Evolutionary conservation across 805 yeast species (phyloP).

Genomic region (Hanseniaspora lindneri): DNA sequence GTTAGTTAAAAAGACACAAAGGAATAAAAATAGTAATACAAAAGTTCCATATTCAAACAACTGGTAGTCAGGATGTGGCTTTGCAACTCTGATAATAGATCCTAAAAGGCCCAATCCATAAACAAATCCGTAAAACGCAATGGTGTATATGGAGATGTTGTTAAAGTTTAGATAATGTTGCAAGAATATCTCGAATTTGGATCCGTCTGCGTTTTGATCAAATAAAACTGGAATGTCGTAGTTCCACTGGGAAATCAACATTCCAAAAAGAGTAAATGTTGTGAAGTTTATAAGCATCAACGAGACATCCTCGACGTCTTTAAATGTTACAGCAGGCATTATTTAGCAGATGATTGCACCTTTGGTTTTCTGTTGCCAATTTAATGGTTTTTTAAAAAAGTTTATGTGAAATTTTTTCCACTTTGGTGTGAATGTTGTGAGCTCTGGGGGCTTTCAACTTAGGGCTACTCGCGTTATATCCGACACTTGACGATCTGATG

Average conservation of each 20-base stretch:
- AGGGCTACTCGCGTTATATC: too few species aligned
- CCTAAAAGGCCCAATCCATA: constrained; percentile 60
- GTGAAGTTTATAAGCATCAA: constrained; percentile 30
- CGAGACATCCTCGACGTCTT: constrained; percentile 26
- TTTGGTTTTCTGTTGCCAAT: too few species aligned
- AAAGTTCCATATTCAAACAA: constrained; percentile 84
- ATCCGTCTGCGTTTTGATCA: constrained; percentile 39
- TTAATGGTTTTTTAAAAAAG: too few species aligned
- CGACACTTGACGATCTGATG: too few species aligned
- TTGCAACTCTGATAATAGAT: constrained; percentile 61
- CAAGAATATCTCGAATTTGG: constrained; percentile 49
- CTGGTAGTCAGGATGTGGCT: constrained; percentile 75
- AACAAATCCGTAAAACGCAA: constrained; percentile 31
- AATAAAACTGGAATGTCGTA: constrained; percentile 72
- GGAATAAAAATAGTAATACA: constrained; percentile 56
- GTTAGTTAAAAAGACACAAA: constrained; percentile 77
- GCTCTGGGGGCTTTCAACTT: too few species aligned
- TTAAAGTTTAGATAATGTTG: constrained; percentile 68
- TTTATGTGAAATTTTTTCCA: too few species aligned
- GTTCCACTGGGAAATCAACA: constrained; percentile 63
- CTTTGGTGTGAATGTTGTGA: too few species aligned
- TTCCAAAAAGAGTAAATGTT: constrained; percentile 69
- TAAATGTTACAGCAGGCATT: constrained; percentile 19
- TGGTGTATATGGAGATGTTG: constrained; percentile 38
- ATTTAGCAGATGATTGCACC: neutral